Evolutionary conservation across 2,329 filamentous ascomycete genomes (phyloP), one percentile per base, ranked within the genome.

Genomic region (Pseudogymnoascus sp.): DNA sequence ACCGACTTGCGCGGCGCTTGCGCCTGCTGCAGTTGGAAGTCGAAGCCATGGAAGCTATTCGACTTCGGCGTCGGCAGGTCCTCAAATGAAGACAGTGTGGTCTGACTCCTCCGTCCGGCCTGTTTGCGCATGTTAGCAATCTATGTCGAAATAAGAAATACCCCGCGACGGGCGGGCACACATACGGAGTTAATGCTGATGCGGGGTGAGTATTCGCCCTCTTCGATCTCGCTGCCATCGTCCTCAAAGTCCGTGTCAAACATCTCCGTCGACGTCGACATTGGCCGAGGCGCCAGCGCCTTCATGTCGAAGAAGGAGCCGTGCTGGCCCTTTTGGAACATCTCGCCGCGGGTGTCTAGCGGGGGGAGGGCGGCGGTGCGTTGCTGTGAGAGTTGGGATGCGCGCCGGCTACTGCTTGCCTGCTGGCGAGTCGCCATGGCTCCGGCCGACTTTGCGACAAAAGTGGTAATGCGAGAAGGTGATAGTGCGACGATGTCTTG

Each of bases 71-170:
- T 83, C 16, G 93, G 93, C 3, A 87, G 82, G 73, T 96, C 92
- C 71, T 96, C 91, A 70, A 89, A 92, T 1, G 91, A 93, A 6
- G 92, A 96, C 38, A 95, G 80, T 1, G 93, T 96, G 2, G 91
- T 93, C 72, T 93, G 86, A 78, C 91, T 96, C 65, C 85, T 85
- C 70, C 89, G 84, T 69, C 82, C 83, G 66, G 84, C 81, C 89
- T 92, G 72, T 70, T 69, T 66, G 73, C 21, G 59, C 42, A 53
- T 44, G 33, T 35, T 62, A 37, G 64, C 7, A 63, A 38, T 44
- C 66, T 61, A 67, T 63, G n/a, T 16, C 63, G 62, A 38, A 6
- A 60, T 66, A 63, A 71, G 67, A 62, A 65, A 56, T 65, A 38
- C 24, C 38, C 29, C 14, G 19, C 11, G 11, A 29, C 16, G 40